These are phyloP conservation scores for Fusarium ambrosium DNA, from an alignment of 2,329 filamentous ascomycete species.

Conservation along the genomic window DNA sequence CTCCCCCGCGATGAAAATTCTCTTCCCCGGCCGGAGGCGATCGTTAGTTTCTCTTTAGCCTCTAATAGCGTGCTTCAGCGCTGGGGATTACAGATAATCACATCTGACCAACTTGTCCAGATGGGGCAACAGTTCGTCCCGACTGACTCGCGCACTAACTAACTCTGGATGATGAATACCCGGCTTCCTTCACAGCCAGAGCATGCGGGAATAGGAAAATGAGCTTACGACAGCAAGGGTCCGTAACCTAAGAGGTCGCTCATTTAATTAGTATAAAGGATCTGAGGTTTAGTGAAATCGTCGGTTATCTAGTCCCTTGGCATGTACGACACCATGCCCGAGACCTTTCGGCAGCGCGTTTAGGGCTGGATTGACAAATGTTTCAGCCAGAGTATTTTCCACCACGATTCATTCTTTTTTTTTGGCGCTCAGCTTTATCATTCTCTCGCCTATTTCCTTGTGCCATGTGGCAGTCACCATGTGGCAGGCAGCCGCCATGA, in stretches of 20 bases:
- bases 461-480: not conserved
- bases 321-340: not conserved
- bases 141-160: not conserved
- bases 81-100: not conserved
- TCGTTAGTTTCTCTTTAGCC: not conserved
- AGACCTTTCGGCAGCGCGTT: not conserved
- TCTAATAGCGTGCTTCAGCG: not conserved
- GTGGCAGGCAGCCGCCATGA: not conserved
- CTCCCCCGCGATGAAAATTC: not conserved
- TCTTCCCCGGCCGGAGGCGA: not conserved
- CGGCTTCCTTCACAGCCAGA: not conserved
- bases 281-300: not conserved
- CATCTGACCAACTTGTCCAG: not conserved
- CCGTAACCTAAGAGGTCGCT: not conserved
- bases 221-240: not conserved
- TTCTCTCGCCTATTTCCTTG: not conserved
- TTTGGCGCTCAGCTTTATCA: not conserved
- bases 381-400: not conserved
- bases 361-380: not conserved
- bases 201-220: not conserved
- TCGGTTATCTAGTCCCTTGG: not conserved
- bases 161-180: not conserved
- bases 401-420: not conserved
- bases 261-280: not conserved
- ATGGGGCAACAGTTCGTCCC: not conserved